Evolutionary conservation across 805 yeast species (phyloP).

Genomic region (Metschnikowia cubensis): DNA sequence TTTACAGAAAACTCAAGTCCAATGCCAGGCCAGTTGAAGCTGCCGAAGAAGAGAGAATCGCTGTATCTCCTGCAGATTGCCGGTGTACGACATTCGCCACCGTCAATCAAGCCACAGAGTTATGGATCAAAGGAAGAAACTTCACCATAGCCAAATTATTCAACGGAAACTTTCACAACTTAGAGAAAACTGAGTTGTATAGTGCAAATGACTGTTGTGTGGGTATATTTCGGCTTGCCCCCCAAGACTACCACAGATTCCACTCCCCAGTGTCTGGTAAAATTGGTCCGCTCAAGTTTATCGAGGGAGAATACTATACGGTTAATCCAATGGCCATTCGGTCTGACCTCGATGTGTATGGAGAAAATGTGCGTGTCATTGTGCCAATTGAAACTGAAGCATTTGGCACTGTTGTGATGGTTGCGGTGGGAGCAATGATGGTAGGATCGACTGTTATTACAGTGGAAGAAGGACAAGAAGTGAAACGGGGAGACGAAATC

Average conservation of each 20-base stretch:
- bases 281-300: slow-evolving; percentile 59
- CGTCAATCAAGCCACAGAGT: slow-evolving; percentile 55
- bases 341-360: slow-evolving; percentile 83
- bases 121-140: slow-evolving; percentile 88
- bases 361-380: slow-evolving; percentile 80
- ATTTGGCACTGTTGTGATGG: slow-evolving; percentile 76
- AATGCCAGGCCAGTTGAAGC: slow-evolving; percentile 71
- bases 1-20: slow-evolving; percentile 71
- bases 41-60: slow-evolving; percentile 42
- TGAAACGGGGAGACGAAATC: slow-evolving; percentile 73
- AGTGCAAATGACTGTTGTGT: slow-evolving; percentile 49
- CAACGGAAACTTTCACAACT: slow-evolving; percentile 41
- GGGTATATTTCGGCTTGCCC: slow-evolving; percentile 85
- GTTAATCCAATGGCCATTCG: slow-evolving; percentile 97
- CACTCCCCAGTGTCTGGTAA: slow-evolving; percentile 82
- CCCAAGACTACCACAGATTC: slow-evolving; percentile 94
- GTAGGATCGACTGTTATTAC: slow-evolving; percentile 86
- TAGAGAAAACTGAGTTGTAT: slow-evolving; percentile 35
- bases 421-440: slow-evolving; percentile 98
- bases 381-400: slow-evolving; percentile 69
- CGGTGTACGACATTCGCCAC: slow-evolving; percentile 68
- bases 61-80: slow-evolving; percentile 83
- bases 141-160: slow-evolving; percentile 66
- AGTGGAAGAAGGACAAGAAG: slow-evolving; percentile 52
- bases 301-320: slow-evolving; percentile 90